phyloP scores from a whole-genome alignment of 2,329 filamentous ascomycete species.

The Didymella pomorum region DNA sequence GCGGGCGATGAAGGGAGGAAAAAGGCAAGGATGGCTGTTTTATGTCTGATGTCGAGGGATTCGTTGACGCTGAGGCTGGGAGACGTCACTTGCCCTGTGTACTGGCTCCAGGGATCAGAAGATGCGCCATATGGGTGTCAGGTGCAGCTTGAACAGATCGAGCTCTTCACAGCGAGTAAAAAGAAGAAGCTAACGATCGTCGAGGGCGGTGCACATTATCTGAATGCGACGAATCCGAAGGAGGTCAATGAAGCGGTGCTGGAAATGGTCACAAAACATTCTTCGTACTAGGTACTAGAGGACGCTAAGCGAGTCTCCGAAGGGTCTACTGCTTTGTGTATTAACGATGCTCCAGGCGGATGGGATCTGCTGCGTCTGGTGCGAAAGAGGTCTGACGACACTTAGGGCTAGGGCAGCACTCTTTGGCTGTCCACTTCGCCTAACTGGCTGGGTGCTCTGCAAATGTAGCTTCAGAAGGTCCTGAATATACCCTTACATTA shows the following conservation, averaged over 20 bases:
- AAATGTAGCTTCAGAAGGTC: too few species aligned
- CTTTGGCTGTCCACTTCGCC: too few species aligned
- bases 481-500: too few species aligned
- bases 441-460: too few species aligned
- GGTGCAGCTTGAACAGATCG: constrained; percentile 23
- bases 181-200: constrained; percentile 18
- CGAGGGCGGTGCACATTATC: constrained; percentile 22
- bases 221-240: constrained; percentile 20
- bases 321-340: too few species aligned
- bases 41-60: constrained; percentile 58
- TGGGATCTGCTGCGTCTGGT: too few species aligned
- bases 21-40: constrained; percentile 57
- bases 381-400: too few species aligned
- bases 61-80: constrained; percentile 55
- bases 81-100: constrained; percentile 59
- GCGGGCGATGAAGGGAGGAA: constrained; percentile 58
- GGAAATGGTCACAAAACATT: constrained; percentile 18
- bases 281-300: background rate
- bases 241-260: constrained; percentile 19
- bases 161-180: constrained; percentile 15
- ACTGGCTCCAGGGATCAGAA: constrained; percentile 54
- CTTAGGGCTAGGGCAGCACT: too few species aligned
- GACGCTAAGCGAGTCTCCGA: too few species aligned
- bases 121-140: constrained; percentile 19
- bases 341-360: too few species aligned